Conservation (phyloP, 305 asterid species). For the Ilex paraguariensis region DNA sequence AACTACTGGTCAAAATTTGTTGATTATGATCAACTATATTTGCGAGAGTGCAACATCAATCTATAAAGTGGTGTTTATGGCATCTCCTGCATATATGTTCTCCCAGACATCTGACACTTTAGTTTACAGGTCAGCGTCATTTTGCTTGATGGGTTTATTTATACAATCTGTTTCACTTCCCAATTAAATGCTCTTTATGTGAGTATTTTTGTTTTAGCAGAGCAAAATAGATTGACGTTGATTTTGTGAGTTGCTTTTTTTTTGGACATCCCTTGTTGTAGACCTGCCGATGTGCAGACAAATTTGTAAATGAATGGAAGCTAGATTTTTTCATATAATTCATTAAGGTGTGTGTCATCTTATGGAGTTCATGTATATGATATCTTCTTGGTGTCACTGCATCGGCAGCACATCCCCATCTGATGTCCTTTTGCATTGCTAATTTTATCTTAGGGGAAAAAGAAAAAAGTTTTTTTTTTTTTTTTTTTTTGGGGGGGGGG, state of each 20-base stretch:
- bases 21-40: slow-evolving; percentile 53
- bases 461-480: too few relatives aligned
- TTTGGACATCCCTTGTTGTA: slow-evolving; percentile 22
- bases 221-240: not conserved
- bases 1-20: slow-evolving; percentile 66
- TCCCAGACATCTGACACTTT: slow-evolving; percentile 12
- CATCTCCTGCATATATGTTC: slow-evolving; percentile 9
- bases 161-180: slow-evolving; percentile 5
- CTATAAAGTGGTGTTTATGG: slow-evolving; percentile 27
- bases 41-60: slow-evolving; percentile 83
- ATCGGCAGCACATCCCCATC: not conserved
- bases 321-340: not conserved
- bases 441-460: too few relatives aligned
- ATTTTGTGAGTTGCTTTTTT: slow-evolving; percentile 13
- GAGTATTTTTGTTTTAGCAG: slow-evolving; percentile 1
- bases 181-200: slow-evolving; percentile 14
- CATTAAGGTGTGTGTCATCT: not conserved
- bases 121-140: slow-evolving; percentile 14
- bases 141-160: not conserved
- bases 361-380: slow-evolving; percentile 1
- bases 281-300: slow-evolving; percentile 19
- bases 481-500: too few relatives aligned
- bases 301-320: slow-evolving; percentile 35
- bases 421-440: too few relatives aligned
- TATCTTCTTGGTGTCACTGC: slow-evolving; percentile 1